Base-by-base conservation (phyloP, 1,284 basidiomycete species). In the Cerioporus squamosus region DNA sequence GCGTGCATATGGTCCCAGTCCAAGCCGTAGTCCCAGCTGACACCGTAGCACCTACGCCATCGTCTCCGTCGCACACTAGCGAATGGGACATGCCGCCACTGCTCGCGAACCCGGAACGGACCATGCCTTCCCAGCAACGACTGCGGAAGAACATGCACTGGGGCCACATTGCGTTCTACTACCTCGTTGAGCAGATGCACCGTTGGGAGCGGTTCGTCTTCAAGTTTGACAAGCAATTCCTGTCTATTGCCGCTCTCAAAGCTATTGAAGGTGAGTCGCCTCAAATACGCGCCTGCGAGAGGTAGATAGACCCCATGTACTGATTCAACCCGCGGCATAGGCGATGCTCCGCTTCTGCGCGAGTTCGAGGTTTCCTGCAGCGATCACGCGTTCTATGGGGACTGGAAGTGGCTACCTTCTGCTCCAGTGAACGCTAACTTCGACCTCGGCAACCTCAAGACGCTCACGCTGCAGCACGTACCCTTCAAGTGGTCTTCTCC, bases 131-230 rank as follows among this genome's bases (percentile, higher is more conserved):
- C 29, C 46, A 66, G 55, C 49, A 66, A 50, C 66, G 68, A 33
- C 62, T 75, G 18, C 74, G 74, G 49, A 67, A 77, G 18, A 85
- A 81, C 59, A 79, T 81, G 57, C 85, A 88, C 59, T 92, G 90
- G 90, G 90, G 88, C 0, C 85, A 90, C 64, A 87, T 92, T 43
- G 86, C 85, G 2, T 83, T 91, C 52, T 91, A 80, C 70, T 92
- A 92, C 68, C 74, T 92, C 22, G 83, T 87, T 2, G 83, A 88
- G 63, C 87, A 91, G 68, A 91, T 91, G 82, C 84, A 85, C 60
- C 82, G 90, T 29, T 92, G 90, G 90, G 80, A 88, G 67, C 79
- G 90, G 22, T 92, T 92, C 65, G 81, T 91, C 9, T 91, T 91
- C 67, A 76, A 86, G 47, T 91, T 90, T 64, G 88, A 91, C 65